A percentile compares a stretch with the other conserved stretches of the same genome.
These are phyloP conservation scores for Triticum aestivum DNA, from an alignment of 176 grass and related monocot genomes.

Conservation along the genomic window IWGSC_CS_RefSeq_v2.1 NC_057795.1:62486637-62487136, in stretches of 20 bases:
- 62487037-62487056: conserved; percentile 73
- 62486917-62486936: conserved; percentile 90
- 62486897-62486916: conserved; percentile 25
- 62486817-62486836: conserved; percentile 86
- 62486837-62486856: conserved; percentile 51
- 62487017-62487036: conserved; percentile 77
- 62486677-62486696: conserved; percentile 64
- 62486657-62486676: conserved; percentile 77
- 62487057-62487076: conserved; percentile 24
- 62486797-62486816: conserved; percentile 84
- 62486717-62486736: not conserved
- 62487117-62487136: not conserved
- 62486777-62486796: conserved; percentile 90
- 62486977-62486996: conserved; percentile 88
- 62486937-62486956: conserved; percentile 91
- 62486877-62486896: conserved; percentile 19
- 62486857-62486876: not conserved
- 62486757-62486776: conserved; percentile 77
- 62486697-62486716: conserved; percentile 10
- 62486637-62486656: conserved; percentile 67
- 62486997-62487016: conserved; percentile 59
- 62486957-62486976: conserved; percentile 88
- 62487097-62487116: not conserved
- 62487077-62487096: not conserved
- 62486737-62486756: conserved; percentile 15